phyloP scores from a whole-genome alignment of 148 eudicot species.

The Chenopodium berlandieri region DNA sequence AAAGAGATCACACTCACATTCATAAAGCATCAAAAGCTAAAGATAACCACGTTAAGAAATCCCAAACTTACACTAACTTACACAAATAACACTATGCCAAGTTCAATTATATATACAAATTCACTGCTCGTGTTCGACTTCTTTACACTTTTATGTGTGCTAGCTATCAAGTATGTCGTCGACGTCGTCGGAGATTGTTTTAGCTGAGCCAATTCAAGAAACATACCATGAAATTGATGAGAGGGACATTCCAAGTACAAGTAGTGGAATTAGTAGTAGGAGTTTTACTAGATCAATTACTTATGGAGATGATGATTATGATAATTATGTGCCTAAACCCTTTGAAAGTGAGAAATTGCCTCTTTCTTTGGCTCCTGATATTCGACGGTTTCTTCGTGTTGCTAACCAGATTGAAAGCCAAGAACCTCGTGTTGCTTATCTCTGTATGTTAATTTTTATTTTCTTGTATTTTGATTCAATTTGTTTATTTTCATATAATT shows the following conservation, averaged over 20 bases:
- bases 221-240: conserved; percentile 28
- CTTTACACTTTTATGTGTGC: too few species aligned
- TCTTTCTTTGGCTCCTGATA: conserved; percentile 63
- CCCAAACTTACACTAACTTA: not conserved
- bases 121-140: not conserved
- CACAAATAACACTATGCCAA: not conserved
- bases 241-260: conserved; percentile 17
- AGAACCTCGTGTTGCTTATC: conserved; percentile 92
- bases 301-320: conserved; percentile 26
- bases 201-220: conserved; percentile 52
- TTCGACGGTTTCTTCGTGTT: conserved; percentile 80
- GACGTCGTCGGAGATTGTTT: conserved; percentile 57
- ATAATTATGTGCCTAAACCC: conserved; percentile 49
- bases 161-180: too few species aligned
- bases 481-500: not conserved
- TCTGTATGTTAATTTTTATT: conserved; percentile 48
- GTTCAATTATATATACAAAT: conserved; percentile 3
- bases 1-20: conserved; percentile 16
- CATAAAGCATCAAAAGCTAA: conserved; percentile 26
- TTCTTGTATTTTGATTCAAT: not conserved
- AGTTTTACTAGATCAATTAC: conserved; percentile 52
- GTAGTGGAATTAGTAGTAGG: conserved; percentile 21
- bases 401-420: conserved; percentile 75
- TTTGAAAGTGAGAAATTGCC: conserved; percentile 95
- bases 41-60: conserved; percentile 42